Conservation (phyloP, 2,329 filamentous ascomycete genomes). For the Phaeoacremonium minimum region DNA sequence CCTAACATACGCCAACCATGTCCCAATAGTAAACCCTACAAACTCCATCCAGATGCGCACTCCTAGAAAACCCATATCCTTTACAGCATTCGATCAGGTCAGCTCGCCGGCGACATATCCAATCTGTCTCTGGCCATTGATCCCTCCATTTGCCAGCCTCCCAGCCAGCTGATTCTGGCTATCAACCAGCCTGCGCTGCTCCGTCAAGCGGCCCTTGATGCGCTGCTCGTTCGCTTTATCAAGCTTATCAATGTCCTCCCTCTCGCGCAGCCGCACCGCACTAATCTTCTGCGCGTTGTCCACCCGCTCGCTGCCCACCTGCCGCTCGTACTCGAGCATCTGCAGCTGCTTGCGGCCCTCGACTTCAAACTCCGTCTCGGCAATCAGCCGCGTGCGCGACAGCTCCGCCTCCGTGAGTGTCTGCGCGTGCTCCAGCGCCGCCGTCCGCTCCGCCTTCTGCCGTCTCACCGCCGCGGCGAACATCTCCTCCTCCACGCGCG, state of each 20-base stretch:
- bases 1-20: no score
- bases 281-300: constrained; percentile 46
- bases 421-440: constrained; percentile 39
- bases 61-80: no score
- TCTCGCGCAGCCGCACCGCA: constrained; percentile 41
- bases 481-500: constrained; percentile 39
- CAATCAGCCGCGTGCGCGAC: constrained; percentile 36
- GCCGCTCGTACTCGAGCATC: constrained; percentile 44
- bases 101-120: constrained; percentile 52
- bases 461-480: constrained; percentile 30
- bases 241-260: constrained; percentile 44
- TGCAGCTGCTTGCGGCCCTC: constrained; percentile 38
- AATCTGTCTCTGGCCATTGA: constrained; percentile 42
- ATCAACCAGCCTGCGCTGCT: constrained; percentile 47
- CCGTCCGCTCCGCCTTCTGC: constrained; percentile 27
- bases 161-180: constrained; percentile 33
- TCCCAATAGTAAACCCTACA: no score
- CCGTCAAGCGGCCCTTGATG: constrained; percentile 37
- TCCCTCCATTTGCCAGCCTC: constrained; percentile 23
- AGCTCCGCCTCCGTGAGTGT: constrained; percentile 40
- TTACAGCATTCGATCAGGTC: no score
- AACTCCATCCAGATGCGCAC: no score
- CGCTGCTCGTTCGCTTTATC: constrained; percentile 41
- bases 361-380: constrained; percentile 39
- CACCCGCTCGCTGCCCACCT: constrained; percentile 38